Evolutionary conservation across 2,329 filamentous ascomycete species (phyloP).

Genomic region (Fusarium hostae): DNA sequence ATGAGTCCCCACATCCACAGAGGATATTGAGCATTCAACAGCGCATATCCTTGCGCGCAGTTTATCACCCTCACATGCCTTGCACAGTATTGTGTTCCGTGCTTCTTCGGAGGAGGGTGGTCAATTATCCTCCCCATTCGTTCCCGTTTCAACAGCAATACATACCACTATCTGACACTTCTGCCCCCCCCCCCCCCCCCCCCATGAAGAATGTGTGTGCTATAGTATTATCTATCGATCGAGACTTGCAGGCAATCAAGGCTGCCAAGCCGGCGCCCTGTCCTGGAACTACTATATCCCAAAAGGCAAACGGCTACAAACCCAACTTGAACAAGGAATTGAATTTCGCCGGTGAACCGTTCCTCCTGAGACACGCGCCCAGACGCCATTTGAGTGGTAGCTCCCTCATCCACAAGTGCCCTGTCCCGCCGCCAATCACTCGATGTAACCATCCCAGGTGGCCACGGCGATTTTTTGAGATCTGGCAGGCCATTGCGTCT

Average conservation of each 20-base stretch:
- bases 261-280: conserved; percentile 31
- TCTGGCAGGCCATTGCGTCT: conserved; percentile 44
- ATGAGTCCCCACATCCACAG: conserved; percentile 2
- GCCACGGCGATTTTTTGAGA: conserved; percentile 44
- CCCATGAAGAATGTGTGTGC: conserved; percentile 14
- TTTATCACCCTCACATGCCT: conserved; percentile 40
- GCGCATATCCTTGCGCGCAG: conserved; percentile 25
- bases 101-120: conserved; percentile 27
- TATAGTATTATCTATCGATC: conserved; percentile 27
- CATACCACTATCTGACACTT: conserved; percentile 6
- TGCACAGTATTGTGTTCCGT: conserved; percentile 5
- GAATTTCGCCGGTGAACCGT: conserved; percentile 41
- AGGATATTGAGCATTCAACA: neutral
- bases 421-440: conserved; percentile 35
- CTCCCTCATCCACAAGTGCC: conserved; percentile 34
- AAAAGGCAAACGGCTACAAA: conserved; percentile 10
- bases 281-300: conserved; percentile 20
- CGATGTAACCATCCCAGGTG: conserved; percentile 45
- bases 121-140: conserved; percentile 29
- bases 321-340: conserved; percentile 32
- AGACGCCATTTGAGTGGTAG: conserved; percentile 44
- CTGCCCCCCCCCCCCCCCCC: neutral
- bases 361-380: conserved; percentile 44
- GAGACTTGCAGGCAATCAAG: conserved; percentile 33
- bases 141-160: conserved; percentile 7